Evolutionary conservation across 2,329 filamentous ascomycete species (phyloP), one percentile per base, ranked within the genome.

Genomic region (Penicillium hesseltinei): DNA sequence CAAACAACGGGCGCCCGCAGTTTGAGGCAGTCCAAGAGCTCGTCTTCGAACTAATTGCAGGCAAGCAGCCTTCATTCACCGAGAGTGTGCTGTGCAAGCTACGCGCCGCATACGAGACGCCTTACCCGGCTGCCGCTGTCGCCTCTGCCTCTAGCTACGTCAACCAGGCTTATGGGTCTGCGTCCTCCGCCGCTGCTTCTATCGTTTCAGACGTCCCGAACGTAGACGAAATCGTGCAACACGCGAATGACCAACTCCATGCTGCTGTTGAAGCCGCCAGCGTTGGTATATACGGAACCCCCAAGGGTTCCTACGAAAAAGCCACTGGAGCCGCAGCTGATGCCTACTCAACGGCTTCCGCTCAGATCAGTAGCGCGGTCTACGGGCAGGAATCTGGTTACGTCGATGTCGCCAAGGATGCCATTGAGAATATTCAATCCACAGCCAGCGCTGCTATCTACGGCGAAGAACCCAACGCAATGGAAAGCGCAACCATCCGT

Each of bases 51-150:
- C 79, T 95, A 1, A 80, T 96, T 15, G 76, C 82, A 40, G 91
- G 89, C 52, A 91, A 88, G 71, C 91, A 95, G 70, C 87, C 90
- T 0, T 85, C 87, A 15, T 95, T 91, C 67, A 92, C 88, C 0
- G 89, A 95, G 68, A 92, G 89, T 58, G 88, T 93, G 3, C 85
- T 91, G 74, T 85, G 80, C 51, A 84, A 88, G 51, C 81, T 96
- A 13, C 84, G 84, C 55, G 87, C 83, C 3, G 89, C 86, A 0
- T 94, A 93, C 68, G 84, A 85, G 25, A 90, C 86, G 0, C 88
- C 86, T 17, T 70, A 71, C 51, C 68, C 64, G 56, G 65, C 55
- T 54, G 68, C 60, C 15, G 71, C 71, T 4, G 63, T 69, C 6
- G 78, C 81, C 0, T 81, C 81, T 4, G 82, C 78, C 23, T 83